Evolutionary conservation across 2,329 filamentous ascomycete species (phyloP), one percentile per base, ranked within the genome.

Genomic region (Colletotrichum theobromicola): DNA sequence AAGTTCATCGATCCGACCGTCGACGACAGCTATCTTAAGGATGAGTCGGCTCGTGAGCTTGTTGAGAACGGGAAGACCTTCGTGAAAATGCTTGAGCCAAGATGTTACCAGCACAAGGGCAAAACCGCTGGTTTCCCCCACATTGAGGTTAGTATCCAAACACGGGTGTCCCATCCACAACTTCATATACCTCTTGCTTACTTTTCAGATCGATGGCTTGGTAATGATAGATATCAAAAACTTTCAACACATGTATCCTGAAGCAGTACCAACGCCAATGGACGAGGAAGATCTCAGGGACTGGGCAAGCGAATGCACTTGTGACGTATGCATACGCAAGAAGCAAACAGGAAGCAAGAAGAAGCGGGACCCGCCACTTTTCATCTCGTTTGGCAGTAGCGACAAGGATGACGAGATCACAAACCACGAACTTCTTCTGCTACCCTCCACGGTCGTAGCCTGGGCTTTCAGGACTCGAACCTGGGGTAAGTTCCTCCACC

Each of bases 401-500:
- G 15, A 37, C 68, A 13, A 68, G 73, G 10, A n/a, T n/a, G n/a
- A n/a, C n/a, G n/a, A n/a, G n/a, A n/a, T 57, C 8, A 24, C 7
- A 7, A 28, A 57, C 21, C 75, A 77, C 42, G 74, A 77, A 26
- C 76, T 70, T n/a, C 75, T 78, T 10, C 37, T 79, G 7, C 77
- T 72, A 18, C 69, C 71, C 16, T 32, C 58, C 10, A 50, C 18
- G 6, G 63, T 79, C 2, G 70, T 75, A n/a, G 69, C 74, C 1
- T 79, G 77, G 18, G 9, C 78, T 6, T 78, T 79, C 70, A 77
- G 76, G 42, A 72, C 65, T 10, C 72, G 77, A 4, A 37, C 30
- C 0, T 79, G 77, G 76, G 26, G 76, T 77, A 75, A 30, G 72
- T 50, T 65, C 83, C 12, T 76, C 81, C 21, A 74, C 82, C n/a